Base-by-base conservation (phyloP, 306 rosid species). In the Rosa chinensis region DNA sequence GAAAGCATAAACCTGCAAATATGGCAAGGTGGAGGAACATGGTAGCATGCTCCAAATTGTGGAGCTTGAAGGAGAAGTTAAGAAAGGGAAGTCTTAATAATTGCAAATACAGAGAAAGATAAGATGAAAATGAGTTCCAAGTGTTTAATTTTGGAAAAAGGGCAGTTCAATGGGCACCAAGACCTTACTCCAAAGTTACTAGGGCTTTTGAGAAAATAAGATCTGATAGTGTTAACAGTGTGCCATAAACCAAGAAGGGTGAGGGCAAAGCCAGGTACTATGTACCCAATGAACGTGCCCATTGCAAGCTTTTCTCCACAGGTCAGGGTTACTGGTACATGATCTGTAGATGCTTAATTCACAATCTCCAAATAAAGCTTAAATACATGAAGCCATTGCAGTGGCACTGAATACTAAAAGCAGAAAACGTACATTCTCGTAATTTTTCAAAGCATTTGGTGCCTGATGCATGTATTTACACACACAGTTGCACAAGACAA, bases 11-110 rank as follows among this genome's bases (percentile, higher is more conserved):
- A 25, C 28, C 28, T 25, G 28, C 28, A 25, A 25, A 25, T 25
- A 25, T 25, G 28, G 88, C 89, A 32, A 92, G 93, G 86, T 94
- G 97, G 83, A 92, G 80, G 89, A 92, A 94, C 94, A 94, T 92
- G 73, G 97, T 90, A 55, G 97, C 99, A 81, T 91, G 97, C 87
- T 92, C 97, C 32, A 91, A 86, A 90, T 83, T 88, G 82, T 88
- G 85, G 68, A 88, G 91, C 85, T 89, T 77, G 74, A 92, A 89
- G 45, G 86, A 85, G 23, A 88, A 86, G 40, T 61, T 88, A 82
- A 91, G 85, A 66, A 72, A 77, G 97, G 98, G 63, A 82, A 88
- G 88, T 92, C 90, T 28, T 72, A 47, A 82, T 44, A 61, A 94
- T 87, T 78, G 95, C 91, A 47, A 88, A 56, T 72, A 89, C 56